phyloP scores from a whole-genome alignment of 2,329 filamentous ascomycete genomes.

The Acrodontium crateriforme region DNA sequence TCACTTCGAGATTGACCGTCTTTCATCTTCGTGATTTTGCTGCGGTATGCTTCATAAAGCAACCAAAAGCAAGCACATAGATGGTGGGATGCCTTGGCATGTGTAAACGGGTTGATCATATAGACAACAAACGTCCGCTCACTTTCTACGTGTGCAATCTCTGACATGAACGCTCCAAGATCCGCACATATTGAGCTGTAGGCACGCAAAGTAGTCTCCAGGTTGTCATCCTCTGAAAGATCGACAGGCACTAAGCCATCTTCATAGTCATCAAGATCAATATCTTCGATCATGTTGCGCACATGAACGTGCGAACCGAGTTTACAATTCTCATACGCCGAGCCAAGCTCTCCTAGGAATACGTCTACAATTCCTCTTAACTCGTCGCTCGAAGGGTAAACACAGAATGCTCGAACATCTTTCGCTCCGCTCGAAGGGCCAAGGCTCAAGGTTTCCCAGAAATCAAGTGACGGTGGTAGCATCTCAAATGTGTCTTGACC shows the following conservation, averaged over 20 bases:
- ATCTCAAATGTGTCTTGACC: slow-evolving; percentile 58
- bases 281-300: slow-evolving; percentile 24
- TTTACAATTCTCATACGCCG: slow-evolving; percentile 60
- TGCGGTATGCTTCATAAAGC: slow-evolving; percentile 52
- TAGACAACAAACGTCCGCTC: slow-evolving; percentile 52
- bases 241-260: slow-evolving; percentile 27
- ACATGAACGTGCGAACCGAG: slow-evolving; percentile 46
- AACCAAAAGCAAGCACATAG: slow-evolving; percentile 61
- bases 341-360: slow-evolving; percentile 55
- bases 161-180: slow-evolving; percentile 16
- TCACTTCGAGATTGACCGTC: slow-evolving; percentile 36
- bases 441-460: slow-evolving; percentile 71
- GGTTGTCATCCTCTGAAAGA: slow-evolving; percentile 7
- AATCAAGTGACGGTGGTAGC: slow-evolving; percentile 58
- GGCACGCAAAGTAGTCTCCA: slow-evolving; percentile 10
- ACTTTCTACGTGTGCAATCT: slow-evolving; percentile 21
- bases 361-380: slow-evolving; percentile 45
- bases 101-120: slow-evolving; percentile 52
- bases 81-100: slow-evolving; percentile 34
- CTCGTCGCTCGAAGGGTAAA: slow-evolving; percentile 54
- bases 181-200: slow-evolving; percentile 12
- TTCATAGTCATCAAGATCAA: slow-evolving; percentile 11
- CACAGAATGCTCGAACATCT: slow-evolving; percentile 54
- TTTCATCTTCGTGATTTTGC: slow-evolving; percentile 52
- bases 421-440: slow-evolving; percentile 58